Base-by-base conservation (phyloP, 352 stramenopile genomes). In the Globisporangium orthogonon region DNA sequence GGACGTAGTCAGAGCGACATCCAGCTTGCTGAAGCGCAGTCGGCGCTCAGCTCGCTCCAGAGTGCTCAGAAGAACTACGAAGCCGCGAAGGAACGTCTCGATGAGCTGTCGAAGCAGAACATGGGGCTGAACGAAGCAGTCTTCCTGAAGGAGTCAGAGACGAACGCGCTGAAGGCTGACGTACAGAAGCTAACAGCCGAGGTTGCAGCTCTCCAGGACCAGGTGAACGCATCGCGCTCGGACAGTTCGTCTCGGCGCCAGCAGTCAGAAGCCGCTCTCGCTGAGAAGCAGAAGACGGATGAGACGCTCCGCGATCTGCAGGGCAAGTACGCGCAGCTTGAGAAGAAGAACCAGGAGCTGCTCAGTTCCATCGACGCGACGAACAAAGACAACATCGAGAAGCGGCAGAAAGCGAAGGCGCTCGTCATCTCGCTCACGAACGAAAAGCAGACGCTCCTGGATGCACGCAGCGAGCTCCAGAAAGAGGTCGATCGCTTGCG, bases 321-420 rank as follows among this genome's bases (percentile, higher is more conserved):
- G 37, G 56, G 64, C 2, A 78, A 74, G n/a, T 69, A 55, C n/a
- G 45, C 62, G 0, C 54, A 77, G 39, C 58, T 84, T 7, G 69
- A 88, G 55, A 83, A 82, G 55, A 75, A 78, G 45, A 82, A 87
- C 41, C 63, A 83, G 18, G 81, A 88, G 44, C 56, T 87, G 4
- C 33, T 48, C 4, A 51, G 68, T 9, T 66, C 60, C 0, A 71
- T 83, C 23, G 76, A 85, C 31, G 56, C 54, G 0, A 71, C 72
- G 31, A 78, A 71, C 47, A 81, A 76, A 39, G 79, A 86, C 30
- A 86, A 69, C 52, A 74, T 66, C 9, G 77, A 87, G 29, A 89
- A 89, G 56, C 74, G 75, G 2, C 77, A 87, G 52, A 89, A 89
- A 52, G 79, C 79, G 17, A 89, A 89, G 52, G 67, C 71, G 18